These are phyloP conservation scores for Aspergillus latus DNA, from an alignment of 2,329 filamentous ascomycete genomes.

Conservation along the genomic window DNA sequence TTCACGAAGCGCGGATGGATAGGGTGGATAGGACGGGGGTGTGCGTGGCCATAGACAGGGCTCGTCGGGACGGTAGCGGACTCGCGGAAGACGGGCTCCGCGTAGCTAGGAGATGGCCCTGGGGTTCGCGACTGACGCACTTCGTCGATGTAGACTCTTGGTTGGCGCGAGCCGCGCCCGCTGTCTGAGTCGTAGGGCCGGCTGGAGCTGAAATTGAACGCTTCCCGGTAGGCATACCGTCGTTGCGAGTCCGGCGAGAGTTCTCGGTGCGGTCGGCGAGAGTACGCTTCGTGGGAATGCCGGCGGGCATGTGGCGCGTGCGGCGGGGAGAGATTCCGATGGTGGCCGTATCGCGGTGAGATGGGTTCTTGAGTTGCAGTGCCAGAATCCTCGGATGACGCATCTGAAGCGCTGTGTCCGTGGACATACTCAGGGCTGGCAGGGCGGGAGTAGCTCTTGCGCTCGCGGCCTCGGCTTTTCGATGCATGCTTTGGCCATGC, in stretches of 20 bases:
- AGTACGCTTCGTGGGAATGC: slow-evolving; percentile 38
- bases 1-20: slow-evolving; percentile 19
- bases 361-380: slow-evolving; percentile 13
- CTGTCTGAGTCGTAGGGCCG: slow-evolving; percentile 24
- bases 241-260: slow-evolving; percentile 26
- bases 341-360: slow-evolving; percentile 16
- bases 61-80: slow-evolving; percentile 12
- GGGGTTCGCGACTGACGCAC: slow-evolving; percentile 15
- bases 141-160: slow-evolving; percentile 18
- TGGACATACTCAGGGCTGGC: slow-evolving; percentile 23
- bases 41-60: slow-evolving; percentile 14
- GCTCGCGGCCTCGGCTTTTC: slow-evolving; percentile 26
- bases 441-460: slow-evolving; percentile 19
- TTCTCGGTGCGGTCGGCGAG: slow-evolving; percentile 30
- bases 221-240: slow-evolving; percentile 14
- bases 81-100: slow-evolving; percentile 21
- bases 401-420: slow-evolving; percentile 26
- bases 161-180: slow-evolving; percentile 15
- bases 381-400: slow-evolving; percentile 31
- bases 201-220: slow-evolving; percentile 6
- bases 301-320: slow-evolving; percentile 28
- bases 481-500: slow-evolving; percentile 21
- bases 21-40: slow-evolving; percentile 11
- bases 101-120: slow-evolving; percentile 5
- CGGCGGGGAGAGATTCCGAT: slow-evolving; percentile 31